These are phyloP conservation scores for Vickermania ingenoplastis DNA, from an alignment of 208 protist species.

Conservation along the genomic window DNA sequence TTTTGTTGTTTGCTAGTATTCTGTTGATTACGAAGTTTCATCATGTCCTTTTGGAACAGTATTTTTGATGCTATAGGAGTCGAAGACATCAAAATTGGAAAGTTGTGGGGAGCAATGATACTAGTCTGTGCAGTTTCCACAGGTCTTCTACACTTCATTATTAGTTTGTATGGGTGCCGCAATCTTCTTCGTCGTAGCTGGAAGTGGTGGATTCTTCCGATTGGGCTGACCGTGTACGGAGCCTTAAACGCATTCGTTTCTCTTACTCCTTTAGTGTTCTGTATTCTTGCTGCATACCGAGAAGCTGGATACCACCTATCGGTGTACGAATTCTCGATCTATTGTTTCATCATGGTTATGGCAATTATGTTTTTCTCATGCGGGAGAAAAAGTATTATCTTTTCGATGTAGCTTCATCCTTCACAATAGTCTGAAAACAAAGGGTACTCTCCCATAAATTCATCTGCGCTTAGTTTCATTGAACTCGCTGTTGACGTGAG, in stretches of 20 bases:
- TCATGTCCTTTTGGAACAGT: not conserved
- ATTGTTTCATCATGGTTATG: slow-evolving; percentile 48
- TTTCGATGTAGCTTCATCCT: slow-evolving; percentile 31
- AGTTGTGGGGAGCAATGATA: slow-evolving; percentile 50
- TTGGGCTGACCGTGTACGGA: slow-evolving; percentile 52
- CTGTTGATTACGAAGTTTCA: too few relatives aligned
- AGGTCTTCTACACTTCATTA: slow-evolving; percentile 41
- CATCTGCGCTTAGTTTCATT: too few relatives aligned
- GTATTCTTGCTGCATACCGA: not conserved
- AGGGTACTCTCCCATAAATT: too few relatives aligned
- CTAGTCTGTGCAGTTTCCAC: slow-evolving; percentile 42
- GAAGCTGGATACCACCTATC: slow-evolving; percentile 9
- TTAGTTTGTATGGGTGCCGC: slow-evolving; percentile 50
- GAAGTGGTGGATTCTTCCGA: slow-evolving; percentile 40
- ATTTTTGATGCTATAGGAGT: not conserved
- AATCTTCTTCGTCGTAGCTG: slow-evolving; percentile 39
- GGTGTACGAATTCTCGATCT: slow-evolving; percentile 40
- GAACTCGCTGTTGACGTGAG: too few relatives aligned
- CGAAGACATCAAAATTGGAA: slow-evolving; percentile 7
- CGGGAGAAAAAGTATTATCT: slow-evolving; percentile 57
- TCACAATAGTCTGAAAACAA: not conserved
- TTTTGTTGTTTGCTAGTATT: too few relatives aligned
- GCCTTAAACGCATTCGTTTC: slow-evolving; percentile 60
- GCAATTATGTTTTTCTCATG: slow-evolving; percentile 63
- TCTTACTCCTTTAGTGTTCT: slow-evolving; percentile 39